Base-by-base conservation (phyloP, 208 protist genomes). In the Blastocrithidia nonstop region DNA sequence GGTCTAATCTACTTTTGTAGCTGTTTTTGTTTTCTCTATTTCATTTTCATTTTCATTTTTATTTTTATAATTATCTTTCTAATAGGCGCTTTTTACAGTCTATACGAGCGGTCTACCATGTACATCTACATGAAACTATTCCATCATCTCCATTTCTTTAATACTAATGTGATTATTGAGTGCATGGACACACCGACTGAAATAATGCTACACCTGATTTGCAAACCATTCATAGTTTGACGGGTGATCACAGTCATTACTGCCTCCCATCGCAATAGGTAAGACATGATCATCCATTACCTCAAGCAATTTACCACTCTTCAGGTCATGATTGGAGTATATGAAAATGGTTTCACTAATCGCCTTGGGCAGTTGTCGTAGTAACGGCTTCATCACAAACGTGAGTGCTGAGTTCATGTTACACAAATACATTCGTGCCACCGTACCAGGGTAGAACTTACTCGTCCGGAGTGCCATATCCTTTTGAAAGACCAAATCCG, bases 381-480 rank as follows among this genome's bases (percentile, higher is more conserved):
- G 57, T 16, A 87, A 40, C 15, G 77, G 72, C 54, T 80, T 79
- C 51, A 72, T 64, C n/a, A 83, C 53, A 38, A 69, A 63, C 5
- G 68, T 65, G 1, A 87, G 56, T 8, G 69, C 56, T 11, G 46
- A 35, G 44, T 61, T 67, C 77, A 87, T 87, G 39, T 83, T 79
- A 49, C 72, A 82, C 6, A 87, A 49, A 47, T 77, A 74, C 37
- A 87, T 72, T 36, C 58, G 54, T 13, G 50, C 62, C 3, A 87
- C 47, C 9, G 59, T 54, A 16, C 72, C 72, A 11, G 77, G 77
- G 29, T 65, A 87, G 54, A 75, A 87, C 45, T 87, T 87, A 44
- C 61, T 66, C 21, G 81, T 70, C 24, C 77, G 71, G 9, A 87
- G 47, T 6, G 77, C 77, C 57, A 87, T 73, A 29, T 82, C 69